Evolutionary conservation across 345 rosid species (phyloP), one percentile per base, ranked within the genome.

Genomic region (Salix purpurea): DNA sequence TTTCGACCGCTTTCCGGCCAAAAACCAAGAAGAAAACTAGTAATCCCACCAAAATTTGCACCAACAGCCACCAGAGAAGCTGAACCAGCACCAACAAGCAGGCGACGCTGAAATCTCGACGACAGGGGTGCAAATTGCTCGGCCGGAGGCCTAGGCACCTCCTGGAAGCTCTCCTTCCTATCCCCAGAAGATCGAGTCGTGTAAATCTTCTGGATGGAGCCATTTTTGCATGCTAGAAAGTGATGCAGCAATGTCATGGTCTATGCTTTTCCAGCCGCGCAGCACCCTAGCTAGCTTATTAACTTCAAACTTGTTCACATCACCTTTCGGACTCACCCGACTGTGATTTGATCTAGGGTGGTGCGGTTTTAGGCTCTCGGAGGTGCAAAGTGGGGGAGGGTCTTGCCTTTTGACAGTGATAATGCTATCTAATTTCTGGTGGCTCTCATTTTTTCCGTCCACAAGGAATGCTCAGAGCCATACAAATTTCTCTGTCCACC

Each of bases 21-120:
- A 11, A 92, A 85, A 11, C 96, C 91, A 0, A 96, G 94, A 18
- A 96, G 61, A n/a, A 78, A 89, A 78, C 98, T 96, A 0, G 97
- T 93, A 65, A 89, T 64, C 76, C 96, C 94, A 64, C 85, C 88
- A 70, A 93, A 96, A 78, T 96, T 89, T 14, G 99, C 97, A 13
- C 99, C 99, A 5, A 89, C 73, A 3, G 94, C 98, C 30, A 88
- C 92, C 0, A 92, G 72, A 48, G 96, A 84, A 79, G 98, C 94
- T 24, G 98, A 88, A 30, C 92, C 92, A 36, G 86, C 39, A 42
- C 96, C 94, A 1, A 86, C 77, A 6, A 91, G 90, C 15, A 93
- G 79, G 78, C 97, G 86, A 72, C 99, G 84, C 70, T 79, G 77
- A 66, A 90, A 96, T 2, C 84, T 88, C 11, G 88, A 88, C 0